Percentiles rank a stretch among this genome's conserved stretches.
Evolutionary conservation across 2,329 filamentous ascomycete genomes (phyloP).

Genomic region (Apiospora phragmitis): DNA sequence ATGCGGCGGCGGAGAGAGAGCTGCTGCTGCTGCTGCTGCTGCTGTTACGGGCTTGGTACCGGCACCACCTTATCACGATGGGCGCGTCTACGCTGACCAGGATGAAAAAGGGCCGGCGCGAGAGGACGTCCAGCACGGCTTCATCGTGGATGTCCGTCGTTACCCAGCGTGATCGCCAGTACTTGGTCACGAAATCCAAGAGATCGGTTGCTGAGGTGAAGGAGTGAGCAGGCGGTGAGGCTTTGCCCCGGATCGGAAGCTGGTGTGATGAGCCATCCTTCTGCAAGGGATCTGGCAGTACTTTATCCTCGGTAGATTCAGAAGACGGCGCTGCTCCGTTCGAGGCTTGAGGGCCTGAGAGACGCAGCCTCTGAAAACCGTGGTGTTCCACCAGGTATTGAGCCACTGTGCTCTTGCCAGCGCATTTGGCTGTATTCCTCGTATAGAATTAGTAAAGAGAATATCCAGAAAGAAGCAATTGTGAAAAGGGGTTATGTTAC

Average conservation of each 20-base stretch:
- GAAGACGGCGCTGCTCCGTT: background rate
- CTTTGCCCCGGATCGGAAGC: background rate
- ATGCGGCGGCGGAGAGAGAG: constrained; percentile 2
- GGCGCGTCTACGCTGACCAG: constrained; percentile 91
- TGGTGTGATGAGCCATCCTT: background rate
- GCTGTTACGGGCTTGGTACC: constrained; percentile 57
- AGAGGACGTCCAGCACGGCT: constrained; percentile 69
- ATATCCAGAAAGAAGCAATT: constrained; percentile 14
- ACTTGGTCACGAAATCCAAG: constrained; percentile 80
- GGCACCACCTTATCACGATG: constrained; percentile 77
- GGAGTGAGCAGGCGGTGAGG: constrained; percentile 27
- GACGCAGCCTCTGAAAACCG: constrained; percentile 72
- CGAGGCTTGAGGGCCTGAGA: constrained; percentile 37
- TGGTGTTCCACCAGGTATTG: constrained; percentile 84
- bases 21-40: constrained; percentile 1
- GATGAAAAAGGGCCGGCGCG: constrained; percentile 86
- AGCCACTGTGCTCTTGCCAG: constrained; percentile 88
- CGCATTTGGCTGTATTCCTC: constrained; percentile 71
- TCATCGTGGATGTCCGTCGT: constrained; percentile 81
- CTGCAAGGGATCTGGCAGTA: background rate
- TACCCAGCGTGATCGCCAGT: constrained; percentile 84
- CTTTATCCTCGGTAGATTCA: background rate
- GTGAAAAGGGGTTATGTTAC: background rate
- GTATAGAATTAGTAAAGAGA: constrained; percentile 5
- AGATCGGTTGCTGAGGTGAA: constrained; percentile 69